Evolutionary conservation across 768 basidiomycete genomes (phyloP), one percentile per base, ranked within the genome.

Genomic region (Tephrocybe sp.): DNA sequence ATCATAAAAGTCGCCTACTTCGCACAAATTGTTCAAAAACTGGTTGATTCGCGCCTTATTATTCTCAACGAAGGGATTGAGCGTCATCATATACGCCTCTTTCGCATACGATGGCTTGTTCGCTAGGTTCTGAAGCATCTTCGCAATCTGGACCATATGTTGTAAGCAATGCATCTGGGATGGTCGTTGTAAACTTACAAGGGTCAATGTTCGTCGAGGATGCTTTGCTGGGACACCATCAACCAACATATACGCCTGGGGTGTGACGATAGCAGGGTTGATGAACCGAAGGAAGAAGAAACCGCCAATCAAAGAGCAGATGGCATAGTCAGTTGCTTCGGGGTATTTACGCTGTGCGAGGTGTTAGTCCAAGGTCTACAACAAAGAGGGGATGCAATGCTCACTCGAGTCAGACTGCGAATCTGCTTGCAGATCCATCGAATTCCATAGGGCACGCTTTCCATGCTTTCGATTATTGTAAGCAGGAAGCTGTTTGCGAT

Each of bases 361-460:
- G n/a, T 9, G 16, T 47, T 13, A 26, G 41, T 40, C 8, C 43
- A n/a, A 6, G 49, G 44, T 51, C 3, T 38, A 23, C 39, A 32
- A 14, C 31, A 19, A 41, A 14, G 13, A 49, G 31, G 39, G 32
- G n/a, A n/a, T n/a, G n/a, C n/a, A n/a, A n/a, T n/a, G 71, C 83
- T 51, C 60, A 98, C 96, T 73, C 92, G 79, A 44, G 96, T 98
- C 65, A 99, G 70, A 74, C 93, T 96, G 55, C 94, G 77, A 65
- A 99, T 99, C 70, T 99, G 97, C 70, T 99, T 99, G 74, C 97
- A 99, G 65, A 99, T 99, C 97, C 97, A 99, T 58, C 97, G 82
- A 56, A 99, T 99, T 61, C 97, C 97, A 63, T 99, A 99, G 22
- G 97, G 97, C 12, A 98, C 97, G 61, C 89, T 94, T 61, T 99